Evolutionary conservation across 1,284 basidiomycete species (phyloP).

Genomic region (Malassezia sympodialis): DNA sequence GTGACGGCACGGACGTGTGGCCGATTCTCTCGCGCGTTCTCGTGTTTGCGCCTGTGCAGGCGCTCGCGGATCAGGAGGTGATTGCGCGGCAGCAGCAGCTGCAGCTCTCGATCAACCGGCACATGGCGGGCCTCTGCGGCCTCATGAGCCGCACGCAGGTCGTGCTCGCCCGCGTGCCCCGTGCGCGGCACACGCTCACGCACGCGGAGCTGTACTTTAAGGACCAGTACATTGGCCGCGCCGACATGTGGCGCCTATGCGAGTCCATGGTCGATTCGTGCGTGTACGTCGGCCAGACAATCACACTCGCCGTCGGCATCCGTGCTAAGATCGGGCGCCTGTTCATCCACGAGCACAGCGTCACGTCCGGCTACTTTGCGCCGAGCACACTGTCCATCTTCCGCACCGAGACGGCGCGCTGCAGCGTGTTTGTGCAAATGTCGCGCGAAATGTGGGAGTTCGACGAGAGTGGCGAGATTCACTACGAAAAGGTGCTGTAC

Average conservation of each 20-base stretch:
- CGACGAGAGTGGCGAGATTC: conserved; percentile 72
- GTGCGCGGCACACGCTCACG: conserved; percentile 30
- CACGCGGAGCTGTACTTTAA: conserved; percentile 47
- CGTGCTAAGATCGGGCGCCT: conserved; percentile 42
- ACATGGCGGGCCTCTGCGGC: conserved; percentile 31
- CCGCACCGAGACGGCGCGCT: conserved; percentile 73
- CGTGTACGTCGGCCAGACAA: conserved; percentile 45
- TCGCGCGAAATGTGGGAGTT: conserved; percentile 95
- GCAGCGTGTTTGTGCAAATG: conserved; percentile 75
- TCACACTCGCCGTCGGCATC: conserved; percentile 38
- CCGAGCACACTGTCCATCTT: conserved; percentile 77
- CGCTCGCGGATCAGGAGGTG: conserved; percentile 30
- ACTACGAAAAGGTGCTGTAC: conserved; percentile 90
- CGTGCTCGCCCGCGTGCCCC: conserved; percentile 28
- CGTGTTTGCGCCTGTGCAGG: conserved; percentile 33
- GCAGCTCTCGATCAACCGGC: conserved; percentile 35
- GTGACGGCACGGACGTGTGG: background rate
- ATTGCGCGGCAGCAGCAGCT: conserved; percentile 27
- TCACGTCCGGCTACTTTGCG: conserved; percentile 68
- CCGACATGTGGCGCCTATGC: conserved; percentile 47
- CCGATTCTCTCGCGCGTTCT: conserved; percentile 12
- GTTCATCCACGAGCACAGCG: conserved; percentile 36
- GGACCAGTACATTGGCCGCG: conserved; percentile 45
- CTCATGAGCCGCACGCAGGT: conserved; percentile 38
- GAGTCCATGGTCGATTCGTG: conserved; percentile 39